Percentiles rank a stretch among this genome's conserved stretches.
Evolutionary conservation across 495 filamentous ascomycete species (phyloP).

Genomic region (Aspergillus affinis): DNA sequence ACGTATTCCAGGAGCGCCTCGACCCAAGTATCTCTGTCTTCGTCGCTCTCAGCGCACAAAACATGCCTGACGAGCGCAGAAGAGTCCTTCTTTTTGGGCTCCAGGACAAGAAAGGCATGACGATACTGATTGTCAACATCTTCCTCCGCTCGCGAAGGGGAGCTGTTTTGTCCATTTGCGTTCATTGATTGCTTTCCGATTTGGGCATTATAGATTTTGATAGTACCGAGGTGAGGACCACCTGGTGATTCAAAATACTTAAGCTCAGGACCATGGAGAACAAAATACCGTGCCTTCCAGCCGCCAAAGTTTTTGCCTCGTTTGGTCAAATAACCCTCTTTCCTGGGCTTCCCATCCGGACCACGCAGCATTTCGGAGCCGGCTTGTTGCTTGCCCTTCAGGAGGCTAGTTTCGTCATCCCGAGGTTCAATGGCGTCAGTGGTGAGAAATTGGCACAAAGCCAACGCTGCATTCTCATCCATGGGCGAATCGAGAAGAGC

Average conservation of each 20-base stretch:
- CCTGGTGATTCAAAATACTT: constrained; percentile 90
- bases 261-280: constrained; percentile 83
- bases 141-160: constrained; percentile 61
- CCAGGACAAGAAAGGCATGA: constrained; percentile 91
- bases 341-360: constrained; percentile 65
- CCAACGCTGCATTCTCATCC: constrained; percentile 74
- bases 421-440: constrained; percentile 79
- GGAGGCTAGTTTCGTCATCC: constrained; percentile 57
- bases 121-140: constrained; percentile 92
- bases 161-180: constrained; percentile 49
- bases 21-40: constrained; percentile 92
- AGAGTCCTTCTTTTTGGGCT: constrained; percentile 96
- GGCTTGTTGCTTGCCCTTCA: constrained; percentile 46
- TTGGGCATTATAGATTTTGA: constrained; percentile 86
- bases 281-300: constrained; percentile 97
- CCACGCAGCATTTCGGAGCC: constrained; percentile 44
- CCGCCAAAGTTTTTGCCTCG: constrained; percentile 97
- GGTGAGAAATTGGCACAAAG: constrained; percentile 85
- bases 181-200: constrained; percentile 84
- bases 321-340: constrained; percentile 94
- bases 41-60: constrained; percentile 90
- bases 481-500: constrained; percentile 77
- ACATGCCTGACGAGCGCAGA: constrained; percentile 89
- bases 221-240: constrained; percentile 85
- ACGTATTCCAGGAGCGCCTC: constrained; percentile 86